Base-by-base conservation (phyloP, 495 filamentous ascomycete species). In the Hypoxylon perforatum region DNA sequence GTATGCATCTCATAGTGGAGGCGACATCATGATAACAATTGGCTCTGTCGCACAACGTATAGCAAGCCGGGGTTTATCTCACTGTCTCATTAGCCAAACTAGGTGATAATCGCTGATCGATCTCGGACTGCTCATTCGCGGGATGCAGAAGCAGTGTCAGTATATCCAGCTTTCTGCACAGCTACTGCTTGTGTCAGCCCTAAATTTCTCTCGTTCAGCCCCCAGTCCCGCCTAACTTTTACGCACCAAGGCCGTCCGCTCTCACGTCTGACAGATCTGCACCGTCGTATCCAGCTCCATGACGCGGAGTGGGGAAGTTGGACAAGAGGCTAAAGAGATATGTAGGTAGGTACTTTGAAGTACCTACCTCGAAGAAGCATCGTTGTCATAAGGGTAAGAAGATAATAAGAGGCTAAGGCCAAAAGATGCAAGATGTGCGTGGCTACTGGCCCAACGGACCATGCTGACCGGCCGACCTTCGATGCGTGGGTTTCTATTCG, bases 191-290 rank as follows among this genome's bases (percentile, higher is more conserved):
- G 56, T 49, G 67, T 66, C 67, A 70, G 67, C 67, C 67, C 67
- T 70, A 70, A 63, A 53, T 45, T 53, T n/a, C 39, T 70, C 66
- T 64, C 51, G 53, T 48, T 53, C 22, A 41, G 60, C 65, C 60
- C 45, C 60, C 55, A n/a, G 50, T 63, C 23, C 49, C 42, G 55
- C 52, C 56, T 47, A 58, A 49, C 41, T 69, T 67, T 61, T 57
- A 61, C 60, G 61, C 66, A 52, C 55, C 42, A 58, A 59, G 65
- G 59, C 65, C 46, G 45, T 58, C 61, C 39, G 44, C 10, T 57
- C 56, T 64, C 42, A 41, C 52, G 66, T 69, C 60, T 69, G 66
- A 69, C 66, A 61, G 66, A 64, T 69, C 66, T 59, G 61, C 66
- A 54, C 39, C 44, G 55, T 63, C 55, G 55, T 55, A 64, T 57